These are phyloP conservation scores for Rhododendron ferrugineum DNA, from an alignment of 148 eudicot genomes.

Conservation along the genomic window DNA sequence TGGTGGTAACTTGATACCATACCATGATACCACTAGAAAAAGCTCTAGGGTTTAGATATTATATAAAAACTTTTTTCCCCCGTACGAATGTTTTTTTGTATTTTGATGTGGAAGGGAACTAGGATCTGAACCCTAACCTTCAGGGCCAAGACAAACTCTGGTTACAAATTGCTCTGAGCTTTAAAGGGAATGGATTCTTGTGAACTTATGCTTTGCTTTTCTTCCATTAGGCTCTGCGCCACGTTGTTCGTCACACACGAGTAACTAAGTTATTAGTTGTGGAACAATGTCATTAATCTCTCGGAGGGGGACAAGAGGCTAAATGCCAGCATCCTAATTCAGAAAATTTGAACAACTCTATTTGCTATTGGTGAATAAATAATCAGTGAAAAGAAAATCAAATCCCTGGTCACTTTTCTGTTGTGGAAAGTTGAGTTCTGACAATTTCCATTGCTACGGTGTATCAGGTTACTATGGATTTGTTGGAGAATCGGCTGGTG, in stretches of 20 bases:
- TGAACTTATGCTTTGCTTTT: background rate
- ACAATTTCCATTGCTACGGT: background rate
- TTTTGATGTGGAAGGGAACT: background rate
- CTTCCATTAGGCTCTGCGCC: background rate
- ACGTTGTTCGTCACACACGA: background rate
- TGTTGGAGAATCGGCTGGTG: constrained; percentile 54
- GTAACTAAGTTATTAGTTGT: background rate
- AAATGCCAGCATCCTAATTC: background rate
- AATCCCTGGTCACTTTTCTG: background rate
- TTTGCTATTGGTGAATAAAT: background rate
- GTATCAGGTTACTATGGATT: constrained; percentile 52
- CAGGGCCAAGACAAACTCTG: background rate
- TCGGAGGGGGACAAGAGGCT: background rate
- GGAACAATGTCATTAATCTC: background rate
- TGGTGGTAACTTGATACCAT: background rate
- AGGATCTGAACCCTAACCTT: background rate
- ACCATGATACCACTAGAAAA: background rate
- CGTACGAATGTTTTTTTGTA: background rate
- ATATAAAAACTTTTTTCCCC: background rate
- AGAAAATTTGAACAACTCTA: background rate
- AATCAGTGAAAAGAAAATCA: background rate
- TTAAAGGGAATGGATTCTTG: background rate
- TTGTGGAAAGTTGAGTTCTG: background rate
- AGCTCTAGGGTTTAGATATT: background rate
- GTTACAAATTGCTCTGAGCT: background rate